Conservation (phyloP, 345 rosid species). For the Euphorbia tirucalli region DNA sequence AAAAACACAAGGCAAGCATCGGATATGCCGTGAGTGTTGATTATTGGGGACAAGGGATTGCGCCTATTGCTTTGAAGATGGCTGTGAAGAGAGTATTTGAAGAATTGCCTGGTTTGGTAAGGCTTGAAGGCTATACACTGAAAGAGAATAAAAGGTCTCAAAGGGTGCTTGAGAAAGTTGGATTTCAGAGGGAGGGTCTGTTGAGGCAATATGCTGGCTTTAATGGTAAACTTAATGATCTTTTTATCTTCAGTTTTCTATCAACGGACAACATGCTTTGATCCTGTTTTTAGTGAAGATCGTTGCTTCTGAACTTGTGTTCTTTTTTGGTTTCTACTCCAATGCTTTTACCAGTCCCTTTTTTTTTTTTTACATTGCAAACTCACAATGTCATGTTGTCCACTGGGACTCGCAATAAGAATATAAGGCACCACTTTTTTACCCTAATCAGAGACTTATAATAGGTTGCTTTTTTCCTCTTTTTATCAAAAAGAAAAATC, state of each 20-base stretch:
- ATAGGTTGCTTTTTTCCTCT: too few species aligned
- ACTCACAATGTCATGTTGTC: too few species aligned
- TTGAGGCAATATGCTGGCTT: slow-evolving; percentile 45
- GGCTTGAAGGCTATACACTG: slow-evolving; percentile 57
- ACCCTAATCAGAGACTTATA: too few species aligned
- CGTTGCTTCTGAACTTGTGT: too few species aligned
- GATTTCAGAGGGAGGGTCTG: slow-evolving; percentile 56
- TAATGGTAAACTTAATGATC: slow-evolving; percentile 50
- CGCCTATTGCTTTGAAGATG: slow-evolving; percentile 37
- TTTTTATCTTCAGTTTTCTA: slow-evolving; percentile 40
- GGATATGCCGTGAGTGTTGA: slow-evolving; percentile 39
- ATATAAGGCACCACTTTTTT: too few species aligned
- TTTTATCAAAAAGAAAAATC: too few species aligned
- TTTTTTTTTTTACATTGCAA: too few species aligned
- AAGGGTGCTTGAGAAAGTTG: slow-evolving; percentile 59
- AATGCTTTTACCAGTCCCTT: too few species aligned
- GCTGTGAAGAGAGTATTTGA: slow-evolving; percentile 27
- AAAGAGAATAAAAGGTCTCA: slow-evolving; percentile 55
- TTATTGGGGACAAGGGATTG: slow-evolving; percentile 46
- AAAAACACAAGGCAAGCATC: slow-evolving; percentile 35
- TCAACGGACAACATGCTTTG: slow-evolving; percentile 28
- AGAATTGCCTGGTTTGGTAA: slow-evolving; percentile 35
- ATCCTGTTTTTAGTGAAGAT: too few species aligned
- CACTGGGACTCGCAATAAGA: too few species aligned
- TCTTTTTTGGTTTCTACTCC: too few species aligned